Base-by-base conservation (phyloP, 2,329 filamentous ascomycete genomes). In the Alternaria atra region DNA sequence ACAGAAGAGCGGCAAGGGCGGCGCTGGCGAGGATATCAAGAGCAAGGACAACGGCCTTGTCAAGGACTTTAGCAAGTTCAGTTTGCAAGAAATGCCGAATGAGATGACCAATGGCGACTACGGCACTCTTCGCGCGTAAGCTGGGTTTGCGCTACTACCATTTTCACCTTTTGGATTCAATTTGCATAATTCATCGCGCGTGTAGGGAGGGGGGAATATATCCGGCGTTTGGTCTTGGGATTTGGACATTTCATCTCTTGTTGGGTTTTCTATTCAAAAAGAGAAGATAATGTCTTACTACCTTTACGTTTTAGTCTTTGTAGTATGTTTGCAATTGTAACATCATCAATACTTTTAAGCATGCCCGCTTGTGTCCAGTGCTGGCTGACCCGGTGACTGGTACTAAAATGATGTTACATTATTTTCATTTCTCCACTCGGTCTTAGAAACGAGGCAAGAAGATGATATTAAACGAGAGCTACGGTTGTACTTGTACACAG, bases 41-140 rank as follows among this genome's bases (percentile, higher is more conserved):
- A 67, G 61, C 44, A 69, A 73, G 58, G 60, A 46, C 29, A 61
- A 69, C 17, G 68, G 67, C 20, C 25, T 74, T 3, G 37, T 52
- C 0, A 69, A 71, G 42, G 69, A 69, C n/a, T 67, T 75, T 32
- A 60, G 64, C 42, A 70, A 74, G 60, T 64, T 77, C 46, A 71
- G 68, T 35, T 55, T 77, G 29, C 59, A 72, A 25, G 68, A 68
- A 40, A 63, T 77, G 35, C 70, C 75, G 2, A 77, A 75, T 57
- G 72, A 73, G 7, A 48, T 77, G n/a, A 60, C 64, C 2, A 69
- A 67, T 17, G 69, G 63, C 5, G 73, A 76, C 47, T 73, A 72
- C 15, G 73, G 74, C n/a, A 76, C 73, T 7, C 67, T 76, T 25
- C 43, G 35, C 17, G 58, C 58, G 4, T 61, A 60, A 25, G 42